Evolutionary conservation across 106 monocot genomes (phyloP).

Genomic region (Cymbidium sinense): DNA sequence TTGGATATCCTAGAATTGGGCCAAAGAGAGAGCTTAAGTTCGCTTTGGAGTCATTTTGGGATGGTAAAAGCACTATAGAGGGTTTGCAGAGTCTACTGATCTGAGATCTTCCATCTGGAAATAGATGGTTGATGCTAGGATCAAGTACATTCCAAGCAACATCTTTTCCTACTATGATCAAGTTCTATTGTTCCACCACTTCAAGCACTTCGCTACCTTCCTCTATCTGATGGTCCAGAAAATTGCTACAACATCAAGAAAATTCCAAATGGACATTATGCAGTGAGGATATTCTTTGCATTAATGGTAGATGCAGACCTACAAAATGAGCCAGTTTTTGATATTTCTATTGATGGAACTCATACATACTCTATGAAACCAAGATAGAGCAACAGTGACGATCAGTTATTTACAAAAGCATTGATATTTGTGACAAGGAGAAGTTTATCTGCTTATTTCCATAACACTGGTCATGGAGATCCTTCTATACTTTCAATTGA

Average conservation of each 20-base stretch:
- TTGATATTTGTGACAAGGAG: conserved; percentile 45
- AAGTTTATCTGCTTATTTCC: conserved; percentile 63
- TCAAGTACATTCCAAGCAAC: too few species aligned
- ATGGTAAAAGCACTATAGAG: too few species aligned
- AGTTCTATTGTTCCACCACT: too few species aligned
- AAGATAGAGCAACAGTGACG: conserved; percentile 70
- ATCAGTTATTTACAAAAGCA: conserved; percentile 83
- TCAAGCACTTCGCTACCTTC: too few species aligned
- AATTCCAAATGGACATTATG: conserved; percentile 63
- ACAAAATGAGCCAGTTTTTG: conserved; percentile 78
- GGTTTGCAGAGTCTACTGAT: too few species aligned
- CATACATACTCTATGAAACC: conserved; percentile 66
- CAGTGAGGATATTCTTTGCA: conserved; percentile 71
- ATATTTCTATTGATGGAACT: conserved; percentile 85
- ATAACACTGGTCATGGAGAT: conserved; percentile 92
- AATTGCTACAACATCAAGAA: conserved; percentile 83
- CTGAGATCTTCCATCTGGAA: too few species aligned
- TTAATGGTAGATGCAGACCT: conserved; percentile 41
- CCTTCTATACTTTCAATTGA: conserved; percentile 92
- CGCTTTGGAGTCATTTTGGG: too few species aligned
- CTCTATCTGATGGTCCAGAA: conserved; percentile 87
- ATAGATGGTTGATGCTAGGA: too few species aligned
- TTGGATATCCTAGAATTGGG: too few species aligned
- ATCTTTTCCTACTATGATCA: too few species aligned
- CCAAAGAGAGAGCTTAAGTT: too few species aligned